Evolutionary conservation across 768 basidiomycete species (phyloP).

Genomic region (Boletus rex-veris): DNA sequence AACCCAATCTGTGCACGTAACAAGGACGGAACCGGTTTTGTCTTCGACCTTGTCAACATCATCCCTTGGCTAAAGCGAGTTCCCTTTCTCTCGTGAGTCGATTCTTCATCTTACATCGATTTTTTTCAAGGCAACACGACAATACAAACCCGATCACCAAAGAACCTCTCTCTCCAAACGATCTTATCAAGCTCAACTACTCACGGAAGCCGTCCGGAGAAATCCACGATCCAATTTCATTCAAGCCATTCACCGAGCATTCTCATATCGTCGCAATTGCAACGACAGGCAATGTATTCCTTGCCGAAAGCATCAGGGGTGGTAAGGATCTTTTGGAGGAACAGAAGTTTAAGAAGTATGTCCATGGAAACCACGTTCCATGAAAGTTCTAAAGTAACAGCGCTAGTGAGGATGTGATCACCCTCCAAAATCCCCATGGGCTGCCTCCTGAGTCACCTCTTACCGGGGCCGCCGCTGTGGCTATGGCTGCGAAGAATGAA

Average conservation of each 20-base stretch:
- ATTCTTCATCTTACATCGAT: slow-evolving; percentile 7
- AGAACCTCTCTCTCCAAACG: slow-evolving; percentile 62
- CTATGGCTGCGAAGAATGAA: slow-evolving; percentile 36
- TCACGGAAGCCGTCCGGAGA: slow-evolving; percentile 82
- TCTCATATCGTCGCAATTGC: slow-evolving; percentile 91
- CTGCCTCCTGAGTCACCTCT: slow-evolving; percentile 55
- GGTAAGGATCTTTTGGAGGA: slow-evolving; percentile 86
- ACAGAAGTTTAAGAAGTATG: slow-evolving; percentile 77
- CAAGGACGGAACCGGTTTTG: slow-evolving; percentile 70
- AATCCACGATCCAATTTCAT: slow-evolving; percentile 94
- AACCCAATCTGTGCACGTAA: slow-evolving; percentile 89
- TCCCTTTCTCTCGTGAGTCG: neutral
- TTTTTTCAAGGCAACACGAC: slow-evolving; percentile 62
- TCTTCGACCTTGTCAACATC: slow-evolving; percentile 90
- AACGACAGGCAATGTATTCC: slow-evolving; percentile 89
- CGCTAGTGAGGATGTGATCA: slow-evolving; percentile 81
- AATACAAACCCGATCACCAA: slow-evolving; percentile 79
- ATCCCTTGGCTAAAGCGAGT: slow-evolving; percentile 91
- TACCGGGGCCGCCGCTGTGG: slow-evolving; percentile 24
- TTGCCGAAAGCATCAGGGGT: slow-evolving; percentile 85
- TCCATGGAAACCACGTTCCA: neutral
- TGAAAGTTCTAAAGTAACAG: neutral
- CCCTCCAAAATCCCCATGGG: slow-evolving; percentile 88
- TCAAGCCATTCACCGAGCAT: slow-evolving; percentile 96
- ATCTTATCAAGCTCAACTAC: slow-evolving; percentile 78